These are phyloP conservation scores for Recurvomyces mirabilis DNA, from an alignment of 495 filamentous ascomycete species.

Conservation along the genomic window DNA sequence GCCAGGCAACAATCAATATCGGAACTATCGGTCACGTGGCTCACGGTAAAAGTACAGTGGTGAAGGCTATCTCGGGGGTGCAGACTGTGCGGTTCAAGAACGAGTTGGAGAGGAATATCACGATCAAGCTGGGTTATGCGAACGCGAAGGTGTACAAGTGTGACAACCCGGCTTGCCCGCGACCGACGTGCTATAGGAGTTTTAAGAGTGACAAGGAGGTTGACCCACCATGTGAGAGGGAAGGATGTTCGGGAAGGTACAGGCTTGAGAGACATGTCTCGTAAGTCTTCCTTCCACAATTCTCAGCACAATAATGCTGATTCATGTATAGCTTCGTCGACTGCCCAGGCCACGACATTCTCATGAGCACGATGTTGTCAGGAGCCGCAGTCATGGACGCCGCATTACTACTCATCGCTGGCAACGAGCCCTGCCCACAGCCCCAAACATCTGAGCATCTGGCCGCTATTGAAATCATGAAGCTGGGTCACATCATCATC, in stretches of 20 bases:
- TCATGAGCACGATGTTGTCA: conserved; percentile 99
- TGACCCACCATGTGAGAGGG: conserved; percentile 86
- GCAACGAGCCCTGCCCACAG: conserved; percentile 97
- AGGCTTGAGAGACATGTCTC: conserved; percentile 76
- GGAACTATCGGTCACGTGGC: conserved; percentile 98
- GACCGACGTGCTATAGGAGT: conserved; percentile 91
- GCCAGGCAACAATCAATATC: conserved; percentile 98
- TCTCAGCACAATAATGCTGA: not conserved
- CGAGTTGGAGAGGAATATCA: conserved; percentile 96
- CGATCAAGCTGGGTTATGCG: conserved; percentile 98
- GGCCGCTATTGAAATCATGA: conserved; percentile 98
- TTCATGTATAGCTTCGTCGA: conserved; percentile 58
- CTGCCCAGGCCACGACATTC: conserved; percentile 99
- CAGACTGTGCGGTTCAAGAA: conserved; percentile 99
- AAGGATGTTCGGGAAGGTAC: conserved; percentile 79
- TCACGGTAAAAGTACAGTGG: conserved; percentile 95
- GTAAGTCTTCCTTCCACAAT: conserved; percentile 39
- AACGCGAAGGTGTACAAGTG: conserved; percentile 99
- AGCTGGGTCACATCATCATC: conserved; percentile 95
- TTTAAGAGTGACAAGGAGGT: conserved; percentile 98
- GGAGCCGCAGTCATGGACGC: conserved; percentile 99
- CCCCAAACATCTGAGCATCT: conserved; percentile 98
- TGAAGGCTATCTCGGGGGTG: conserved; percentile 97
- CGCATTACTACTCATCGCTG: conserved; percentile 87
- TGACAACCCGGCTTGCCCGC: conserved; percentile 76